phyloP scores from a whole-genome alignment of 306 rosid species.

The Ormosia emarginata region DNA sequence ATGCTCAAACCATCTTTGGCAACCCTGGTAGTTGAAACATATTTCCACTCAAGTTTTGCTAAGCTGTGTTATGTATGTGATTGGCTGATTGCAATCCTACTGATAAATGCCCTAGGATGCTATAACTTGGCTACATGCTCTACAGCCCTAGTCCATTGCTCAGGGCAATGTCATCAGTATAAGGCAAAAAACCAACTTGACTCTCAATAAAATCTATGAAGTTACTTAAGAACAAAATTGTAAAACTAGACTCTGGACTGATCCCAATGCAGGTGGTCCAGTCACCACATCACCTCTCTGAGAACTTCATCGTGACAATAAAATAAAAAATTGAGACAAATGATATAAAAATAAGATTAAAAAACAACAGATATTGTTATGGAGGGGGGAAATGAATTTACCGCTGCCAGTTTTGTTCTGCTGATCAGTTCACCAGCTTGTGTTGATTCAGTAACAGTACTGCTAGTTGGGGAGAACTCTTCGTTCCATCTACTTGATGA shows the following conservation, averaged over 20 bases:
- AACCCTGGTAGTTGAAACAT: background rate
- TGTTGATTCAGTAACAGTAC: conserved; percentile 78
- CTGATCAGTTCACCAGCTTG: conserved; percentile 80
- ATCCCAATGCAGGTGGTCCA: background rate
- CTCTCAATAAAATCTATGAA: background rate
- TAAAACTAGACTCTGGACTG: conserved; percentile 16
- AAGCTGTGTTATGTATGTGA: background rate
- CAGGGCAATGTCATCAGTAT: conserved; percentile 2
- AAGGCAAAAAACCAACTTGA: background rate
- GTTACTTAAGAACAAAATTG: background rate
- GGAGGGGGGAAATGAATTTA: conserved; percentile 18
- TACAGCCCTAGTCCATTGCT: background rate
- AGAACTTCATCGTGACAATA: background rate
- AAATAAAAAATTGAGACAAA: background rate
- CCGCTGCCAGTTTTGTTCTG: conserved; percentile 53
- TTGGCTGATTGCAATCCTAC: background rate
- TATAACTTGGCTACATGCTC: background rate
- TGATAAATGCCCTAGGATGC: background rate
- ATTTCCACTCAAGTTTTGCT: background rate
- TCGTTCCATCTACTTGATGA: conserved; percentile 85
- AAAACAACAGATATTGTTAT: background rate
- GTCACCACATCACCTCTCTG: background rate
- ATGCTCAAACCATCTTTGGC: background rate
- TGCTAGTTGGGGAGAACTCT: conserved; percentile 73
- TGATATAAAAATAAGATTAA: background rate